Evolutionary conservation across 805 yeast genomes (phyloP), one percentile per base, ranked within the genome.

Genomic region (Sungouiozyma ichnusensis): DNA sequence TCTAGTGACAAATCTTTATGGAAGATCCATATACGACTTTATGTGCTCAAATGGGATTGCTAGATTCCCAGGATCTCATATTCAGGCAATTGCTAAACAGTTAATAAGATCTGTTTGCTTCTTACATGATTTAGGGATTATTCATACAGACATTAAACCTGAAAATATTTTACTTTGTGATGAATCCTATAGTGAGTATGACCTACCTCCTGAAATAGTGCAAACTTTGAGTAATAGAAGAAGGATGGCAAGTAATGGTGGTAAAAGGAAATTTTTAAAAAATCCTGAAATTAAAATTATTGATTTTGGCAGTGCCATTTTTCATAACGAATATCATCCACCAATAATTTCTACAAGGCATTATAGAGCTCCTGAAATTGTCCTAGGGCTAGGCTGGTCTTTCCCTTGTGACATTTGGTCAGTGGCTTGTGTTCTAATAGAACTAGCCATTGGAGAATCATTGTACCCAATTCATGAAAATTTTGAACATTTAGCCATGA

Each of bases 391-490:
- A n/a, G 96, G 97, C 16, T 92, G 98, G 97, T 83, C 95, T 6
- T 87, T 74, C 53, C 94, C 97, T 1, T 90, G 97, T 61, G 99
- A 92, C 60, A 68, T 90, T 66, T 92, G 99, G 99, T 85, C 95
- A 1, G 71, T 92, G 36, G 99, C 96, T 1, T 90, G 97, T 61
- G 85, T 92, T 14, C 65, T 92, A 31, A 88, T 86, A 8, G 99
- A 92, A 64, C 65, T 92, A 39, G 79, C 85, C 33, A 85, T 94
- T 16, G 99, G 99, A 20, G 95, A 86, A 55, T 95, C 97, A 1
- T 66, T 92, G 18, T 92, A 90, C 63, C 87, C 85, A 50, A 92
- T 97, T 1, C 96, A 90, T 60, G 97, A 92, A 58, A 88, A 90
- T 60, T 67, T 80, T 39, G 97, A 90, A 62, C 99, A 92, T 64